phyloP scores from a whole-genome alignment of 371 early-diverging fungal species.

The Funneliformis caledonium region DNA sequence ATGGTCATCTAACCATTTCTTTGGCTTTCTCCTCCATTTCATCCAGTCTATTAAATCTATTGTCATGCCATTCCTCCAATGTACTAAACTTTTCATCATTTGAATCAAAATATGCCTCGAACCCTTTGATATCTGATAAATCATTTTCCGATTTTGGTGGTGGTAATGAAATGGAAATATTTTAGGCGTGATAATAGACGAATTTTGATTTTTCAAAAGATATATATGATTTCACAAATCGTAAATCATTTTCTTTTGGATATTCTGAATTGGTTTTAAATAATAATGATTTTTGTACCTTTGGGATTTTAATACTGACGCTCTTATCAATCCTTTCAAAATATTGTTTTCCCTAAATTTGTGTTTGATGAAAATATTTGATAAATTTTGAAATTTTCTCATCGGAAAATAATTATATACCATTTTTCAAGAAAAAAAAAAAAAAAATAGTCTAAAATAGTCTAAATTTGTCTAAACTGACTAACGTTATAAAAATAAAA shows the following conservation, averaged over 20 bases:
- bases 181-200: slow-evolving; percentile 16
- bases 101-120: slow-evolving; percentile 62
- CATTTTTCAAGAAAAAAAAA: too few relatives aligned
- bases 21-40: slow-evolving; percentile 61
- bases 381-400: slow-evolving; percentile 66
- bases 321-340: slow-evolving; percentile 71
- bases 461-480: too few relatives aligned
- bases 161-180: slow-evolving; percentile 60
- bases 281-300: slow-evolving; percentile 60
- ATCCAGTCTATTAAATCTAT: slow-evolving; percentile 62
- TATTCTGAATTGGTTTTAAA: slow-evolving; percentile 86
- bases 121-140: slow-evolving; percentile 54
- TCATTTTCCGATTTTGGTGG: slow-evolving; percentile 53
- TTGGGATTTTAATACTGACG: slow-evolving; percentile 51
- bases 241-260: slow-evolving; percentile 79
- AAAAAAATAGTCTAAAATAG: too few relatives aligned
- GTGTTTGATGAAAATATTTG: slow-evolving; percentile 84
- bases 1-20: slow-evolving; percentile 82
- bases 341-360: slow-evolving; percentile 83
- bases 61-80: slow-evolving; percentile 56
- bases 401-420: slow-evolving; percentile 48
- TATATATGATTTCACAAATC: slow-evolving; percentile 50
- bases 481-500: too few relatives aligned
- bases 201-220: slow-evolving; percentile 42
- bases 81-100: slow-evolving; percentile 55